A percentile compares a stretch with the other conserved stretches of the same genome.
These are phyloP conservation scores for Dendrobium officinale DNA, from an alignment of 106 monocot species.

Conservation along the genomic window DNA sequence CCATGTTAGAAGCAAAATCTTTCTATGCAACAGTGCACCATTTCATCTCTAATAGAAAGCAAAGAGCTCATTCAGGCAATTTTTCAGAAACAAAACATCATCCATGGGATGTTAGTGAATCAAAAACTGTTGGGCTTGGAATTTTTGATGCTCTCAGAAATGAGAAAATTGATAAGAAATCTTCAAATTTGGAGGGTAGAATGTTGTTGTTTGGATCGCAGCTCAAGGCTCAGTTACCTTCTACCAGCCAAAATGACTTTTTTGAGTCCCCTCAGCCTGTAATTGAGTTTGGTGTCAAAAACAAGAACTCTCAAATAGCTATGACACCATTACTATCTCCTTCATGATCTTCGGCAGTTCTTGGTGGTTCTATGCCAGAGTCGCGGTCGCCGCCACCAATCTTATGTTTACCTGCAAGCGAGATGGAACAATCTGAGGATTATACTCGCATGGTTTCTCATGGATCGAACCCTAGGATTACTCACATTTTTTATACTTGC, in stretches of 20 bases:
- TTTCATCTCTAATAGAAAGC: background rate
- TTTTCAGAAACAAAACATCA: constrained; percentile 8
- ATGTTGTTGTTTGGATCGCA: constrained; percentile 36
- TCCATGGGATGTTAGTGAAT: constrained; percentile 1
- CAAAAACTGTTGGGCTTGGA: constrained; percentile 28
- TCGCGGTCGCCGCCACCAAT: background rate
- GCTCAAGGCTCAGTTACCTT: constrained; percentile 47
- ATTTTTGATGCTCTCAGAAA: constrained; percentile 44
- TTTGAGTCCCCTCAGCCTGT: constrained; percentile 15
- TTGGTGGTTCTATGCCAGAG: no score
- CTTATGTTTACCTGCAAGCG: constrained; percentile 21
- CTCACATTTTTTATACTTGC: constrained; percentile 57
- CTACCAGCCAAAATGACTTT: background rate
- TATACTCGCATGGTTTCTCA: constrained; percentile 58
- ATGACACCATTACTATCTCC: constrained; percentile 24
- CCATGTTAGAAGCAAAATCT: background rate
- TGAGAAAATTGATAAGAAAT: constrained; percentile 13
- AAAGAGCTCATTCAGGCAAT: constrained; percentile 8
- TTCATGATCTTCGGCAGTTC: constrained; percentile 1
- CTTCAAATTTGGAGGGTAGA: constrained; percentile 22
- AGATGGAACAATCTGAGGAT: constrained; percentile 61
- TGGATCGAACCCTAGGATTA: constrained; percentile 50
- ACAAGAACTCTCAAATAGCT: constrained; percentile 26
- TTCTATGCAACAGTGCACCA: constrained; percentile 5
- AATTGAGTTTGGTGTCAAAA: constrained; percentile 62